phyloP scores from a whole-genome alignment of 2,329 filamentous ascomycete species.

The Emergomyces africanus region DNA sequence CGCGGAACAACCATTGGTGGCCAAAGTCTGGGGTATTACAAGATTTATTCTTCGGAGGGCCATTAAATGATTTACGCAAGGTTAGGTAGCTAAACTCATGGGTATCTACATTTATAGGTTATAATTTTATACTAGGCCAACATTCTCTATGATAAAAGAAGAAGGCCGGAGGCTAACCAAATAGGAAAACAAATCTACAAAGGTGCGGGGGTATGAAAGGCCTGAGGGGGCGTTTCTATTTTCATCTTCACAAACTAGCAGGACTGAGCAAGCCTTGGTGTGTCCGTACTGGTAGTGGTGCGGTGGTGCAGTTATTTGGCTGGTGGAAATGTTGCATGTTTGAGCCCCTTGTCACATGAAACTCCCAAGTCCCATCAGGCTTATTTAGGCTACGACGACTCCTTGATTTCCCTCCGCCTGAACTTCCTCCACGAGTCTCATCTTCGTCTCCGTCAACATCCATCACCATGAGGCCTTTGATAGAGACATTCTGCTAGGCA shows the following conservation, averaged over 20 bases:
- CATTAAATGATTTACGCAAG: not conserved
- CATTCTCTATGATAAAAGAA: no score
- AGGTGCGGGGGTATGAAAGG: not conserved
- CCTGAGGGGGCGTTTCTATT: not conserved
- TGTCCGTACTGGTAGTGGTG: not conserved
- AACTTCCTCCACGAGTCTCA: not conserved
- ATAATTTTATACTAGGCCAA: no score
- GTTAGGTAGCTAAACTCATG: not conserved
- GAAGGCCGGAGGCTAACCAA: no score
- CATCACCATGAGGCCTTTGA: not conserved
- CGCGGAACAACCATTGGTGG: not conserved
- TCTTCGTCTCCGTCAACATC: not conserved
- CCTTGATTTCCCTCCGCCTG: not conserved
- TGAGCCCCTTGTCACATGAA: slow-evolving; percentile 3
- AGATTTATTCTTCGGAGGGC: not conserved
- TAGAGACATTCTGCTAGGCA: not conserved
- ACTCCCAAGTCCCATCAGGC: not conserved
- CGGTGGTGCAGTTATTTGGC: not conserved
- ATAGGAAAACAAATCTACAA: no score
- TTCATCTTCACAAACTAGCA: not conserved
- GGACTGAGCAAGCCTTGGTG: not conserved
- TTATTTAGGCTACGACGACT: not conserved
- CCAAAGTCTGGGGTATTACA: no score
- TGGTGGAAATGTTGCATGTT: no score
- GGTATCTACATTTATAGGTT: no score